Base-by-base conservation (phyloP, 2,329 filamentous ascomycete species). In the Aspergillus transmontanensis region DNA sequence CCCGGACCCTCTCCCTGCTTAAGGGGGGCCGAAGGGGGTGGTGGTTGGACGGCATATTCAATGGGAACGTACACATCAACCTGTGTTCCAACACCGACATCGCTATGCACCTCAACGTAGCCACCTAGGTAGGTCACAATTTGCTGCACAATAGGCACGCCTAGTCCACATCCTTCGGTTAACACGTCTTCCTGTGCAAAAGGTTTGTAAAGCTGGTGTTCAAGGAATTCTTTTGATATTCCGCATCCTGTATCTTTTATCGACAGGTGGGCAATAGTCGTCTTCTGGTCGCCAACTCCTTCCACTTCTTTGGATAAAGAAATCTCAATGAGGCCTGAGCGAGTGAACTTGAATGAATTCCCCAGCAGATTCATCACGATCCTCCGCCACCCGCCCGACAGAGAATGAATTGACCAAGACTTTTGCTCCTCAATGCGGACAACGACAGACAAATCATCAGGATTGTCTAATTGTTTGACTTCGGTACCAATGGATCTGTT, bases 231-330 rank as follows among this genome's bases (percentile, higher is more conserved):
- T 0, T 82, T 75, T 0, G 82, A 81, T 23, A 91, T 91, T 0
- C 89, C 89, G 28, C 81, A 81, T 1, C 89, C 89, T 0, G 88
- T 88, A 64, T 91, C 89, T 0, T 78, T 79, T 1, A 91, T 82
- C 0, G 79, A 82, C 0, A 85, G 67, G 34, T 74, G 68, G 1
- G 73, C 71, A 21, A 70, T 36, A 1, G 66, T 58, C 0, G 58
- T 54, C 16, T 68, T 68, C 0, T 65, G 57, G 2, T 65, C 51
- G 9, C 57, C 60, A n/a, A 54, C 32, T 26, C 64, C 57, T 36
- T 65, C 43, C 32, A 60, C 58, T 43, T 56, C 58, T 28, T 64
- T 69, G 7, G 65, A 66, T 16, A 79, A 45, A 0, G 67, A 69
- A 3, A 79, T 64, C 51, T 75, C 75, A 32, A 79, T 72, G 16